Evolutionary conservation across 768 basidiomycete species (phyloP).

Genomic region (Naganishia randhawae): DNA sequence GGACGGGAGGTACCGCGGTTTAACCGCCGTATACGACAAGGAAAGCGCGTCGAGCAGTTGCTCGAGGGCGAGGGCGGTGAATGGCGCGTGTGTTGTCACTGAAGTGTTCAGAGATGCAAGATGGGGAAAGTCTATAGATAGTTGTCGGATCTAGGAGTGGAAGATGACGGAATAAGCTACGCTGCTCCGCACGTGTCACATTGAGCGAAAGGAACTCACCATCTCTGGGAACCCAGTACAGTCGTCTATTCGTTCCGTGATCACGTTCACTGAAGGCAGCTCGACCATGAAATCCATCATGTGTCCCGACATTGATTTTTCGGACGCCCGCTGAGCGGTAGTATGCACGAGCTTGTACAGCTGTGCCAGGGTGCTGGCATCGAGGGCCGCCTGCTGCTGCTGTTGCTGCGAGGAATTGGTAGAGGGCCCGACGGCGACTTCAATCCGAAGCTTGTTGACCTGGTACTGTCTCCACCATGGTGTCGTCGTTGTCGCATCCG

Average conservation of each 20-base stretch:
- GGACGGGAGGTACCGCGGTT: neutral
- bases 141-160: neutral
- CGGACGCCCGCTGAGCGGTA: neutral
- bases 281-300: slow-evolving; percentile 12
- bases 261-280: neutral
- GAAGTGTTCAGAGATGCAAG: slow-evolving; percentile 2
- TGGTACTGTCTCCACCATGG: slow-evolving; percentile 13
- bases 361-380: neutral
- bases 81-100: neutral
- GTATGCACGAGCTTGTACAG: slow-evolving; percentile 3
- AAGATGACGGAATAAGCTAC: neutral
- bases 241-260: neutral
- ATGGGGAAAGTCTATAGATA: neutral
- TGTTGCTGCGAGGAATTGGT: neutral
- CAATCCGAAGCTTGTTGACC: slow-evolving; percentile 20
- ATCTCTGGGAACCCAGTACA: neutral
- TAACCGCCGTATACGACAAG: neutral
- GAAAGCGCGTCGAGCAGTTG: neutral
- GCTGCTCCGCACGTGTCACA: neutral
- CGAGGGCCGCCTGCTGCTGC: neutral
- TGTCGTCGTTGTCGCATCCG: neutral
- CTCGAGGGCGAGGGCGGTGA: neutral
- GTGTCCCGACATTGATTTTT: slow-evolving; percentile 9
- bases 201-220: neutral
- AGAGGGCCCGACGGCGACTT: neutral